phyloP scores from a whole-genome alignment of 441 rosid species.

The Populus hybrid region DNA sequence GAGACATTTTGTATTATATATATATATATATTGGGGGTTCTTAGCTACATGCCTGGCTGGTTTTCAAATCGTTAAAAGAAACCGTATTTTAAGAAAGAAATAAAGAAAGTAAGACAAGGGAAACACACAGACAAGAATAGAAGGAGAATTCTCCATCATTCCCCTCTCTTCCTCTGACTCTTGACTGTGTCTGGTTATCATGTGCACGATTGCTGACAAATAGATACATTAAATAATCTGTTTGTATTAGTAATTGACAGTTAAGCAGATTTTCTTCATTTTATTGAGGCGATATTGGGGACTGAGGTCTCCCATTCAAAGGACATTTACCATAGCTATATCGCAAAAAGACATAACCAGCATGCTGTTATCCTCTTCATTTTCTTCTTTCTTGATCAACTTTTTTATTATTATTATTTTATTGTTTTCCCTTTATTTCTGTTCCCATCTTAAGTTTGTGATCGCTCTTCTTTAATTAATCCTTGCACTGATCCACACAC shows the following conservation, averaged over 20 bases:
- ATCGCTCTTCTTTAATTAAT: conserved; percentile 10
- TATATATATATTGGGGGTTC: background rate
- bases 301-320: conserved; percentile 61
- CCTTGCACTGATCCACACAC: conserved; percentile 36
- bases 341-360: conserved; percentile 16
- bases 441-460: conserved; percentile 27
- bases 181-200: background rate
- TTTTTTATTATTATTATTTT: background rate
- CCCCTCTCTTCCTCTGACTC: background rate
- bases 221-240: background rate
- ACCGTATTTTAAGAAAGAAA: background rate
- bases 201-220: conserved; percentile 21
- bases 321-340: conserved; percentile 41
- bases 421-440: conserved; percentile 24
- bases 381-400: background rate
- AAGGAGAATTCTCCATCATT: conserved; percentile 11
- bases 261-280: conserved; percentile 42
- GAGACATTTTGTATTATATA: background rate
- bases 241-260: conserved; percentile 30
- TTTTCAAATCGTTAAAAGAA: background rate
- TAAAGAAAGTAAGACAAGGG: background rate
- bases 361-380: background rate
- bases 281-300: conserved; percentile 50
- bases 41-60: background rate
- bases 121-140: background rate